Evolutionary conservation across 2,329 filamentous ascomycete genomes (phyloP).

Genomic region (Pseudogymnoascus sp.): DNA sequence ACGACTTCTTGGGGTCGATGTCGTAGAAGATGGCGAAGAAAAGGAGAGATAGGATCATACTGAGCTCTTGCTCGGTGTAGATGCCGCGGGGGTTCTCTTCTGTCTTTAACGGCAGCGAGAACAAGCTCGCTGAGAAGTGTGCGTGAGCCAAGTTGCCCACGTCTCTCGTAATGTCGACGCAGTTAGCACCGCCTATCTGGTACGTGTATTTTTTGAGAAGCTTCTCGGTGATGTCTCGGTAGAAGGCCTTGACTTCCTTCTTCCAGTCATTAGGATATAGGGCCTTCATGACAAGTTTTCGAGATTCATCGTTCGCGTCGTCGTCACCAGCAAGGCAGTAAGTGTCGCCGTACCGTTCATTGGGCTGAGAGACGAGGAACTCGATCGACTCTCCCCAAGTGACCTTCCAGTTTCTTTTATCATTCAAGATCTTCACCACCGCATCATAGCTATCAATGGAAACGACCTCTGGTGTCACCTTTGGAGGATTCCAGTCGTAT

Average conservation of each 20-base stretch:
- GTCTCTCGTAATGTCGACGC: slow-evolving; percentile 61
- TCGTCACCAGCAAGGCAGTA: slow-evolving; percentile 52
- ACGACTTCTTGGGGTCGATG: slow-evolving; percentile 61
- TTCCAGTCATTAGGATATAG: slow-evolving; percentile 59
- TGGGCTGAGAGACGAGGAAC: slow-evolving; percentile 54
- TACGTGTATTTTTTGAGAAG: slow-evolving; percentile 62
- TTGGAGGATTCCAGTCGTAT: slow-evolving; percentile 64
- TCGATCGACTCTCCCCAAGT: slow-evolving; percentile 59
- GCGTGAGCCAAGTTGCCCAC: slow-evolving; percentile 49
- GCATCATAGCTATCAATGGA: slow-evolving; percentile 56
- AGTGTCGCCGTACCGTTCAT: slow-evolving; percentile 44
- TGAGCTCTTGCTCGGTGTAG: slow-evolving; percentile 51
- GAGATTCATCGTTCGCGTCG: slow-evolving; percentile 43
- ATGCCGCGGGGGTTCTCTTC: slow-evolving; percentile 43
- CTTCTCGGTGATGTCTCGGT: slow-evolving; percentile 53
- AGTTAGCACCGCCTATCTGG: slow-evolving; percentile 43
- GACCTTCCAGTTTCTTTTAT: slow-evolving; percentile 54
- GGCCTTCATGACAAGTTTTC: slow-evolving; percentile 48
- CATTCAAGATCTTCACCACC: slow-evolving; percentile 55
- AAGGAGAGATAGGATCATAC: slow-evolving; percentile 57
- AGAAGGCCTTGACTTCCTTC: slow-evolving; percentile 59
- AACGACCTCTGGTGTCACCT: slow-evolving; percentile 43
- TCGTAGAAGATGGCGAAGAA: slow-evolving; percentile 58
- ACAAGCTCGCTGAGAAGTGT: slow-evolving; percentile 49
- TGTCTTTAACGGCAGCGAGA: slow-evolving; percentile 50